Conservation (phyloP, 192 early-diverging fungal genomes). For the Phycomyces nitens region DNA sequence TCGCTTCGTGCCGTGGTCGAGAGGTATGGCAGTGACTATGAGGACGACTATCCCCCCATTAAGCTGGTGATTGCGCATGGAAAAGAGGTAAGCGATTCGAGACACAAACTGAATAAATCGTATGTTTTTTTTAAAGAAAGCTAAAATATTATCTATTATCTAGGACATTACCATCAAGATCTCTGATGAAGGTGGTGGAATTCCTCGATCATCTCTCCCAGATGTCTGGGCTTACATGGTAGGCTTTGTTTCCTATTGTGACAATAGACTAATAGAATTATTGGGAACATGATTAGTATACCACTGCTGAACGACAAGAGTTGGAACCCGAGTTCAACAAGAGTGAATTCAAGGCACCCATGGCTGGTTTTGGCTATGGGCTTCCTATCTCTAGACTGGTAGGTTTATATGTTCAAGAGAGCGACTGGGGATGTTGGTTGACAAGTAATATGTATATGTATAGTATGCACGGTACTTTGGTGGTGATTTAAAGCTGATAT, state of each 20-base stretch:
- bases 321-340: constrained; percentile 67
- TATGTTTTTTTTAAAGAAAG: no score
- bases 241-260: constrained; percentile 19
- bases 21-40: constrained; percentile 73
- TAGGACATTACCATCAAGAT: constrained; percentile 97
- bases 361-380: constrained; percentile 92
- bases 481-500: constrained; percentile 88
- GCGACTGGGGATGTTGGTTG: neutral
- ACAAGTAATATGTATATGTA: no score
- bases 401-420: constrained; percentile 10
- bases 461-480: constrained; percentile 95
- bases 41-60: constrained; percentile 88
- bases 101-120: no score
- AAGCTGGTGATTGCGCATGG: constrained; percentile 88
- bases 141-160: neutral
- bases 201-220: constrained; percentile 81
- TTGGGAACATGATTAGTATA: constrained; percentile 45
- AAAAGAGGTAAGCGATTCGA: constrained; percentile 49
- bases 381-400: constrained; percentile 80
- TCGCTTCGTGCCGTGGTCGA: constrained; percentile 93
- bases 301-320: constrained; percentile 68
- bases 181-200: constrained; percentile 93
- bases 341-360: constrained; percentile 77
- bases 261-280: constrained; percentile 1
- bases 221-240: constrained; percentile 94